Conservation (phyloP, 73 alveolate genomes). For the Blepharisma stoltei region DNA sequence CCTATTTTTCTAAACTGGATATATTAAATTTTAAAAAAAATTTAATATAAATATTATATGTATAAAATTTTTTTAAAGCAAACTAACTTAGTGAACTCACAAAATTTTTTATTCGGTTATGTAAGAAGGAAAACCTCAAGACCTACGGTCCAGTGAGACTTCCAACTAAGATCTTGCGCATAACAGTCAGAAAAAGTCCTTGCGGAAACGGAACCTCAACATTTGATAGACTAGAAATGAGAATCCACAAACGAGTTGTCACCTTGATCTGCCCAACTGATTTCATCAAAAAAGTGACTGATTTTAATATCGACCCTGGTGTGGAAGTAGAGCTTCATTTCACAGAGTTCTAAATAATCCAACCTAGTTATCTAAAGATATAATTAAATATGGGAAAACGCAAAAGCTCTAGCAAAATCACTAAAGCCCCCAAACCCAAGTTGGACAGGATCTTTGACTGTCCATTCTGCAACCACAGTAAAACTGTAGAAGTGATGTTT, state of each 20-base stretch:
- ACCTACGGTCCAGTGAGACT: constrained; percentile 88
- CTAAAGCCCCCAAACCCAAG: constrained; percentile 40
- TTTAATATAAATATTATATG: too few relatives aligned
- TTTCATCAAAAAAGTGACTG: constrained; percentile 83
- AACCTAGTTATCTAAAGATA: not conserved
- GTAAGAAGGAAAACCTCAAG: constrained; percentile 17
- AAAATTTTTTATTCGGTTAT: too few relatives aligned
- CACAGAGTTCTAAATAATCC: too few relatives aligned
- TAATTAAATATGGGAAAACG: constrained; percentile 33
- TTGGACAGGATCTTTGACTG: constrained; percentile 71
- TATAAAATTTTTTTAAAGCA: too few relatives aligned
- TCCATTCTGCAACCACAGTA: constrained; percentile 68
- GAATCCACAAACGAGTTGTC: constrained; percentile 92
- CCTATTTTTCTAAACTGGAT: too few relatives aligned
- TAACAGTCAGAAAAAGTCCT: constrained; percentile 89
- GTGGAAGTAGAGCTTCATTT: constrained; percentile 81
- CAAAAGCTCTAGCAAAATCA: constrained; percentile 6
- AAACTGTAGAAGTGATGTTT: constrained; percentile 46
- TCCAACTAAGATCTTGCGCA: constrained; percentile 85
- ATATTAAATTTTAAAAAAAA: too few relatives aligned
- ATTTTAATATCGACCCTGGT: constrained; percentile 88
- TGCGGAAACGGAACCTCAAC: constrained; percentile 97
- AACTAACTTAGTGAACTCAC: too few relatives aligned
- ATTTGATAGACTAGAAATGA: constrained; percentile 93
- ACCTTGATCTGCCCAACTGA: constrained; percentile 83